Evolutionary conservation across 495 filamentous ascomycete species (phyloP), one percentile per base, ranked within the genome.

Genomic region (Lasiosphaeria hispida): DNA sequence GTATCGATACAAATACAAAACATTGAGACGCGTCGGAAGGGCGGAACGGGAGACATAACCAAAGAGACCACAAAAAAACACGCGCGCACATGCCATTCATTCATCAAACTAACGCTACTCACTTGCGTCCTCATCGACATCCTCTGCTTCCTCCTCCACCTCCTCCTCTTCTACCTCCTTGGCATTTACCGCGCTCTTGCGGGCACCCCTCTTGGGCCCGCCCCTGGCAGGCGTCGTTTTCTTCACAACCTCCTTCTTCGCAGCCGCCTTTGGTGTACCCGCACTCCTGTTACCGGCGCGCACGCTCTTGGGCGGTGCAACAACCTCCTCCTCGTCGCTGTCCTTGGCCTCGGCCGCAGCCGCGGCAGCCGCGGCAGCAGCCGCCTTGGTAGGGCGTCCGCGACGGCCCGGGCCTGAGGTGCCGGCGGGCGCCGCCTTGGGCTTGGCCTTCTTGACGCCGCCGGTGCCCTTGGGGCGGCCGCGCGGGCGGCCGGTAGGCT

Each of bases 381-480:
- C 58, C 7, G 62, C 58, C 61, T 70, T 74, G 60, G 65, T 55
- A 19, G 74, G 74, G 8, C 74, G 67, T 23, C 74, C 74, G 5
- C 74, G 73, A 1, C 72, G 70, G 11, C 65, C 59, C 7, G 56
- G 38, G 41, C 53, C 47, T 33, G 53, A 18, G 45, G 55, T 44
- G 55, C 54, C 54, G 37, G 49, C 14, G 15, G 58, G 54, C 18
- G 23, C 64, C 37, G 58, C 13, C 35, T 52, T 55, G 14, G 42
- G 48, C 4, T 54, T 41, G 0, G 66, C 52, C 57, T 75, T 77
- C 66, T 75, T 75, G 10, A 71, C 69, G 19, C 68, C 68, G 15
- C 67, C 64, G 41, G 60, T 66, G 54, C 75, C 77, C 50, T 73
- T 70, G 60, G 77, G 77, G 11, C 77, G 63, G 45, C 77, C 77